A percentile compares a stretch with the other conserved stretches of the same genome.
Conservation (phyloP, 176 grass and related monocot genomes). For the Phoenix dactylifera region DNA sequence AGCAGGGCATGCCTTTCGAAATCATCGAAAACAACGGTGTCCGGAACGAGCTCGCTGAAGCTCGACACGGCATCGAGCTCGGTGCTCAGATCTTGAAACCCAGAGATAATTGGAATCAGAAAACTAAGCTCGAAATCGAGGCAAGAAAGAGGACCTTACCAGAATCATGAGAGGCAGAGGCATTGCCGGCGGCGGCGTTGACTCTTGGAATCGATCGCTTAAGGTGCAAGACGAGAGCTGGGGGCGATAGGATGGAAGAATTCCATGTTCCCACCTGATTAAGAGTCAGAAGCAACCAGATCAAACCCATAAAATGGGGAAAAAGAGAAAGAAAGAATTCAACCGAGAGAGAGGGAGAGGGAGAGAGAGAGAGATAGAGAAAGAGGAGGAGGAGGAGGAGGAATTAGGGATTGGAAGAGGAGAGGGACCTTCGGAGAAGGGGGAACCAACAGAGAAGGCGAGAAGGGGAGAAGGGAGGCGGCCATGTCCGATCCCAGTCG, state of each 20-base stretch:
- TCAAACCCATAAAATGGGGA: not conserved
- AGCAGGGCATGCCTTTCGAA: slow-evolving; percentile 50
- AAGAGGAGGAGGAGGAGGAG: not conserved
- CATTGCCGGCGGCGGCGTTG: slow-evolving; percentile 25
- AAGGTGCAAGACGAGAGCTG: not conserved
- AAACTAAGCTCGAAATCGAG: not conserved
- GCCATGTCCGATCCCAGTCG: slow-evolving; percentile 16
- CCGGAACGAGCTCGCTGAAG: slow-evolving; percentile 93
- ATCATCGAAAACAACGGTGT: slow-evolving; percentile 95
- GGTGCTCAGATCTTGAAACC: slow-evolving; percentile 43
- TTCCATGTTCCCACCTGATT: slow-evolving; percentile 38
- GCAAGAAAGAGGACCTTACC: slow-evolving; percentile 14
- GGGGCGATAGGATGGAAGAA: slow-evolving; percentile 5
- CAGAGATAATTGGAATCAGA: not conserved
- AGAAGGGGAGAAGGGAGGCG: slow-evolving; percentile 21
- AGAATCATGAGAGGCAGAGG: slow-evolving; percentile 22
- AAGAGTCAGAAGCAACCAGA: slow-evolving; percentile 11
- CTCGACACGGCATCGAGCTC: slow-evolving; percentile 64
- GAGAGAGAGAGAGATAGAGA: slow-evolving; percentile 9
- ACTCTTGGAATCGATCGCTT: slow-evolving; percentile 14
- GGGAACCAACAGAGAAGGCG: slow-evolving; percentile 18
- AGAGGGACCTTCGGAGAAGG: slow-evolving; percentile 29
- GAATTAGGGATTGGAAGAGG: no score
- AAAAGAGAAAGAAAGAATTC: no score
- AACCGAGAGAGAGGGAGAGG: slow-evolving; percentile 9